Evolutionary conservation across 352 stramenopile species (phyloP), one percentile per base, ranked within the genome.

Genomic region (Chrysophaeum taylorii): DNA sequence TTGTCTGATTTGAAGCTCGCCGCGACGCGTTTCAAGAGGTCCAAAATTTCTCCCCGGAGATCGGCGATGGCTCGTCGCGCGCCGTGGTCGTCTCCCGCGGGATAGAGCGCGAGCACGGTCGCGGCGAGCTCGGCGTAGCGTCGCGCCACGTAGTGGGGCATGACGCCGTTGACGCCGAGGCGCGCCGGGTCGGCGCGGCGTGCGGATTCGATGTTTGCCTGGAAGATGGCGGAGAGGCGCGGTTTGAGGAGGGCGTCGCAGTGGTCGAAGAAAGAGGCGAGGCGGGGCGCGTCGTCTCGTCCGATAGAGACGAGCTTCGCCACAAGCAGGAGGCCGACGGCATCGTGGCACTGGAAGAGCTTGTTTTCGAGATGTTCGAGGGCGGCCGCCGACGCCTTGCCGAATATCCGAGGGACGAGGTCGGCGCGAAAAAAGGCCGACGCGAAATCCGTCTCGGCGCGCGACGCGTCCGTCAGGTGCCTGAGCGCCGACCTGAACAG

Each of bases 331-430:
- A 99, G 79, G 38, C 87, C 93, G 33, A 99, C 89, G 21, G 87
- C 89, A 83, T 99, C 95, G 74, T 97, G 94, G 73, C 87, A 98
- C 54, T 86, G 93, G 75, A 97, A 97, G 0, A 99, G 76, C 72
- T 98, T 98, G 79, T 98, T 98, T 71, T 98, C 94, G 60, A 98
- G 78, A 73, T 98, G 94, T 75, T 99, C 95, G 21, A 98, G 79
- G 50, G 94, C 89, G 33, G 96, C 70, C 1, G 87, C 93, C n/a
- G 98, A 80, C 33, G 94, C 97, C 75, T 92, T 93, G 7, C 88
- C 85, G 83, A 98, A 98, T 7, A 98, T 90, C 29, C 87, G 84
- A 53, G 95, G 81, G 75, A 97, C 98, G 15, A 95, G 83, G 70
- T 98, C 92, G 27, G 5, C 52, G 37, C 64, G 84, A 77, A 96